A percentile compares a stretch with the other conserved stretches of the same genome.
phyloP scores from a whole-genome alignment of 2,329 filamentous ascomycete species.

The Cryphonectria nitschkei region DNA sequence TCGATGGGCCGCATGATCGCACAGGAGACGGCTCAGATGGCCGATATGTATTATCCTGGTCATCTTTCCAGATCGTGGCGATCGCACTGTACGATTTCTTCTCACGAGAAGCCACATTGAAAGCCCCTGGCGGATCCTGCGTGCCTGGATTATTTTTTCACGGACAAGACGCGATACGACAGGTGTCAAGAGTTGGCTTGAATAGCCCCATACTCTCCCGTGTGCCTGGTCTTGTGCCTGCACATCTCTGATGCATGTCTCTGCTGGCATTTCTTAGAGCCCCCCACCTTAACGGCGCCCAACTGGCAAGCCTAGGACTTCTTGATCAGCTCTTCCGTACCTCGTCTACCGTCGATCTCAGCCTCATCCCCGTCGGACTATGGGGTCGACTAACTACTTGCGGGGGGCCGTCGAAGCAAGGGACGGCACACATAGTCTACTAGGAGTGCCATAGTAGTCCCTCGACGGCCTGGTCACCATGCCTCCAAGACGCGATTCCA shows the following conservation, averaged over 20 bases:
- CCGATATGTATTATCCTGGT: conserved; percentile 2
- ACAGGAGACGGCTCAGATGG: conserved; percentile 1
- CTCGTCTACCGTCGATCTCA: conserved; percentile 12
- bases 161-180: not conserved
- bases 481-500: not conserved
- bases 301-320: not conserved
- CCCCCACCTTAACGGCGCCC: conserved; percentile 2
- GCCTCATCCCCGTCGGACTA: conserved; percentile 8
- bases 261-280: conserved; percentile 22
- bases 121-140: not conserved
- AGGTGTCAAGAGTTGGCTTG: conserved; percentile 9
- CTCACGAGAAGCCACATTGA: not conserved
- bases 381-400: conserved; percentile 3
- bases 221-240: conserved; percentile 6
- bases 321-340: conserved; percentile 6
- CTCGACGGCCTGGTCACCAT: not conserved
- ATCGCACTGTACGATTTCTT: not conserved
- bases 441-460: not conserved
- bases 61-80: conserved; percentile 2
- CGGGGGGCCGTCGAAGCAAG: conserved; percentile 8
- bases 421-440: conserved; percentile 9
- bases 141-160: not conserved
- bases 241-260: conserved; percentile 27
- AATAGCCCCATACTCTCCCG: conserved; percentile 10
- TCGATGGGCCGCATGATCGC: not conserved